Evolutionary conservation across 768 basidiomycete genomes (phyloP).

Genomic region (Lentinula edodes): DNA sequence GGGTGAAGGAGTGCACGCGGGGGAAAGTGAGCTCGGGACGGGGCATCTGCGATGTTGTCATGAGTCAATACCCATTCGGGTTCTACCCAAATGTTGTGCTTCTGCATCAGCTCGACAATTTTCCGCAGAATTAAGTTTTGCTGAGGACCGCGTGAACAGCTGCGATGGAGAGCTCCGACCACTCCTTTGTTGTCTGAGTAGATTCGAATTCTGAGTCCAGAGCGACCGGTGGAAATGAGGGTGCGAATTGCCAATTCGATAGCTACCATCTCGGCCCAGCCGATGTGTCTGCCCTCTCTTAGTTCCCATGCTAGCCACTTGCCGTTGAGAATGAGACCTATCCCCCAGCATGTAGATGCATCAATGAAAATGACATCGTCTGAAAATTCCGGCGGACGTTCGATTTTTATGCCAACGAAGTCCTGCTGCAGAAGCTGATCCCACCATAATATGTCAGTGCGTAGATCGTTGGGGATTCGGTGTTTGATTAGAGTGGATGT

Average conservation of each 20-base stretch:
- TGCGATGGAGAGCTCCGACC: conserved; percentile 24
- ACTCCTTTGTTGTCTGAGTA: conserved; percentile 38
- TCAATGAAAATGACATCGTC: conserved; percentile 30
- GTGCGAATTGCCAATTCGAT: conserved; percentile 34
- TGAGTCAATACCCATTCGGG: conserved; percentile 24
- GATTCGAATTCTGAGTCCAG: conserved; percentile 20
- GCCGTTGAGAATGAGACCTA: conserved; percentile 29
- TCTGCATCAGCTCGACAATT: conserved; percentile 18
- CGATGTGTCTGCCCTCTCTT: conserved; percentile 24
- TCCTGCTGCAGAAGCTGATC: not conserved
- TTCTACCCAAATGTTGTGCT: conserved; percentile 17
- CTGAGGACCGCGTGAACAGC: conserved; percentile 16
- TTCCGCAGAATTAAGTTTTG: conserved; percentile 23
- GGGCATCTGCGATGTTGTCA: conserved; percentile 28
- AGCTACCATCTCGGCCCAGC: conserved; percentile 41
- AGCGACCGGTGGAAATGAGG: conserved; percentile 18
- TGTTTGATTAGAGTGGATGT: not conserved
- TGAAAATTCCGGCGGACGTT: conserved; percentile 7
- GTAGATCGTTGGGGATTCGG: not conserved
- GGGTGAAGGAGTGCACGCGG: conserved; percentile 8
- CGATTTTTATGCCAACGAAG: not conserved
- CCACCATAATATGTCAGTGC: conserved; percentile 6
- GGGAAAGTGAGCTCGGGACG: conserved; percentile 21
- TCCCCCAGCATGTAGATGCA: conserved; percentile 33
- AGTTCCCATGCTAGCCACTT: conserved; percentile 37